Evolutionary conservation across 1,139 yeast genomes (phyloP).

Genomic region (Candida frijolesensis): DNA sequence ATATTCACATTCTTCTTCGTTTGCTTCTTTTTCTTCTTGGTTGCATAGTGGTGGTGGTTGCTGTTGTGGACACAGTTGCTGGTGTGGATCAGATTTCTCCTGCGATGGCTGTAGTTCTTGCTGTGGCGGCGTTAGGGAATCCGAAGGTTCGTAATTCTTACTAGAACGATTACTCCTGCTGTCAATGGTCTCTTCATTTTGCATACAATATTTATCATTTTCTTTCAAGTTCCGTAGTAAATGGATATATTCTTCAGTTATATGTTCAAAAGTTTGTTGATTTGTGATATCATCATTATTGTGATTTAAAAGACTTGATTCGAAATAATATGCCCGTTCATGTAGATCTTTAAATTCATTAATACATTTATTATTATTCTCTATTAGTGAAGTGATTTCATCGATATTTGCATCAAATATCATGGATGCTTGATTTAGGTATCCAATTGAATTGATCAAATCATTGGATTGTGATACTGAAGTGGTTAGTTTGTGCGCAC

Average conservation of each 20-base stretch:
- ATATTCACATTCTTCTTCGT: background rate
- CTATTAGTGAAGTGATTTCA: constrained; percentile 26
- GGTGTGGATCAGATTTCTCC: background rate
- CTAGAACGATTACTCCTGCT: no score
- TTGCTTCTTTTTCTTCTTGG: background rate
- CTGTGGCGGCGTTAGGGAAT: background rate
- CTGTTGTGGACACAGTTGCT: background rate
- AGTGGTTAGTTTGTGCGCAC: constrained; percentile 21
- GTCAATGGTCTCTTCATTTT: constrained; percentile 12
- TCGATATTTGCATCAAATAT: constrained; percentile 35
- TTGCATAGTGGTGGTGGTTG: constrained; percentile 4
- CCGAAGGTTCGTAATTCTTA: no score
- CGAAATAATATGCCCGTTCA: constrained; percentile 37
- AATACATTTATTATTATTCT: constrained; percentile 25
- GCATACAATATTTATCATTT: constrained; percentile 8
- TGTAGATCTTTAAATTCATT: constrained; percentile 32
- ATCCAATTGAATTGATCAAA: constrained; percentile 24
- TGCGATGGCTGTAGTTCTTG: background rate
- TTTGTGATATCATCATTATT: constrained; percentile 38
- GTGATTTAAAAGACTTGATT: constrained; percentile 28
- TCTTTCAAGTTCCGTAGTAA: constrained; percentile 22
- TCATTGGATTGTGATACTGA: constrained; percentile 26
- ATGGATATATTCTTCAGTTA: constrained; percentile 49
- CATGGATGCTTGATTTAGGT: constrained; percentile 25
- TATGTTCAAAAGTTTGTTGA: constrained; percentile 52